Base-by-base conservation (phyloP, 495 filamentous ascomycete genomes). In the Xylaria scruposa region DNA sequence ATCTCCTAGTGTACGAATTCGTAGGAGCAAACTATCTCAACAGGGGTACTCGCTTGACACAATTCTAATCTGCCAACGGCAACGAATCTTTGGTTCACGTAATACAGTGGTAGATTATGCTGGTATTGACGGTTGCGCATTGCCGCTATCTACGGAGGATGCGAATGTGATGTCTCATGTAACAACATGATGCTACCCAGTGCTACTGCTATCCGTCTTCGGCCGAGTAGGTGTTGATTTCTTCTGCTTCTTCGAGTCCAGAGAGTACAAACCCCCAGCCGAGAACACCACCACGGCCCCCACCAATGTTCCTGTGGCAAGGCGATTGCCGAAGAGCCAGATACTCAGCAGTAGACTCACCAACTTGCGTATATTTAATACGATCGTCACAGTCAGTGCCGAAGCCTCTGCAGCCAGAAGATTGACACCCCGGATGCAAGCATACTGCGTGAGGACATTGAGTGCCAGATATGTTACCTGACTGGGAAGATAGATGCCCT, bases 391-490 rank as follows among this genome's bases (percentile, higher is more conserved):
- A 0, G 95, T 98, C 63, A 99, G 84, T 0, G 96, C 97, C 19
- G 95, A 94, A 3, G 93, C 92, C 58, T 90, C 90, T 0, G 94
- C 92, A 1, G 91, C 93, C 4, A 99, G 85, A 24, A 97, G 87
- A 74, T 99, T 98, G 44, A 99, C 96, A 2, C 96, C 96, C 5
- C 94, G 92, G 72, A 98, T 97, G 79, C 96, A 99, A 24, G 92
- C 85, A 77, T 97, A 96, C 81, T 99, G 96, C 36, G 96, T 99
- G 53, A 97, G 72, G 0, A 95, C 92, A 80, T 98, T 99, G 74
- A 93, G 83, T 5, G 87, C 73, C 29, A 97, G 84, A 74, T 90
- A 93, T 38, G 90, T 84, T 2, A 97, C 80, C 73, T 94, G 91
- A 51, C 86, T 90, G 1, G 94, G 94, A 17, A 93, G 83, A 38